Base-by-base conservation (phyloP, 768 basidiomycete genomes). In the Phaeolepiota aurea region DNA sequence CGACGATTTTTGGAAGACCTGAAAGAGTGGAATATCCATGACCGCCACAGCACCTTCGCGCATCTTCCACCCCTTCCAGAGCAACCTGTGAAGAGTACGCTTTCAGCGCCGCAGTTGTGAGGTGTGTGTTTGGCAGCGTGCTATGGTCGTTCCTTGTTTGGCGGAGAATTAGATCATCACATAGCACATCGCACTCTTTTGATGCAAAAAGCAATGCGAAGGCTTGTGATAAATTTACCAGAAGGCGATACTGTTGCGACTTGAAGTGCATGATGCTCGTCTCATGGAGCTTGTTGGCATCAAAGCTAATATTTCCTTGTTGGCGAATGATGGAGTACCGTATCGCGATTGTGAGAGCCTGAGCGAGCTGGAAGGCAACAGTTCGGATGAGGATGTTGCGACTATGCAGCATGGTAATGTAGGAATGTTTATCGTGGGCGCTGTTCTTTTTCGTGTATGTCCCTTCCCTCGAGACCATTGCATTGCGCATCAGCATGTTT, bases 281-380 rank as follows among this genome's bases (percentile, higher is more conserved):
- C 28, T 54, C 48, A 2, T 25, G 15, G 3, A 43, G 41, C 0
- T 45, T 40, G 5, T 41, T 15, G 20, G 48, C 3, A 14, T 45
- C 31, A 34, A 53, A 47, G n/a, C 39, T 41, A 5, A 56, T 38
- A n/a, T 47, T 49, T 4, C 56, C 53, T 37, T 58, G 54, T 41
- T 54, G 54, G 2, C 56, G 49, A 20, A 54, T 51, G 21, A 45
- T 42, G 9, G 56, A 56, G 25, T 58, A 56, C 3, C 56, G 51
- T 20, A 46, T 51, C 12, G 56, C 51, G 18, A 57, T 54, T 15
- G 51, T 52, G 0, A 40, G 44, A 4, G 53, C 54, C 41, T 54
- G 48, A 4, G 53, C 56, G 15, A 57, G 51, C 37, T 54, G 53
- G 18, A 54, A 51, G 13, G 48, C 44, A 31, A 50, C 41, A 13